These are phyloP conservation scores for Podosphaera fusca DNA, from an alignment of 2,329 filamentous ascomycete species.

Conservation along the genomic window DNA sequence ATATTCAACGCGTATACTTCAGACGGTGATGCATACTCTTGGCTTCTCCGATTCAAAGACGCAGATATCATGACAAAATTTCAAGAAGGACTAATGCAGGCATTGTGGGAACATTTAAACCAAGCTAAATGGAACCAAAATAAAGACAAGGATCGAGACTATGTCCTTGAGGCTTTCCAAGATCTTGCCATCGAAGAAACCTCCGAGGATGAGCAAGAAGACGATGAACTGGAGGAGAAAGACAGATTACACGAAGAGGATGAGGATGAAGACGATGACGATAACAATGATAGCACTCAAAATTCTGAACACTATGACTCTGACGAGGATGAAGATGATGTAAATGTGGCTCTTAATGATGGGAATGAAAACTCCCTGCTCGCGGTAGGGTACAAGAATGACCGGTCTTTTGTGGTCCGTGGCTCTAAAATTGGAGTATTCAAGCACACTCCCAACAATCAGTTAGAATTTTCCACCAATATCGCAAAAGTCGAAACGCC, in stretches of 20 bases:
- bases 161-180: conserved; percentile 85
- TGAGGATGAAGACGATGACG: conserved; percentile 48
- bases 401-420: conserved; percentile 88
- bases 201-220: conserved; percentile 24
- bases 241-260: conserved; percentile 31
- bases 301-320: conserved; percentile 52
- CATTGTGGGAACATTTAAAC: conserved; percentile 89
- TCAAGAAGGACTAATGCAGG: conserved; percentile 84
- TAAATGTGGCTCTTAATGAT: conserved; percentile 42
- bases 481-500: conserved; percentile 91
- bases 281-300: conserved; percentile 42
- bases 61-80: conserved; percentile 61
- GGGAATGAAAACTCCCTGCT: conserved; percentile 81
- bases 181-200: conserved; percentile 81
- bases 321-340: conserved; percentile 62
- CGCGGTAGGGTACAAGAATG: conserved; percentile 90
- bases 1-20: conserved; percentile 93
- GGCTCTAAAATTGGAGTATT: conserved; percentile 98
- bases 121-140: conserved; percentile 84
- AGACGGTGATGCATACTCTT: conserved; percentile 81
- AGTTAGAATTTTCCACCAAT: conserved; percentile 86
- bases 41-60: conserved; percentile 81
- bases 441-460: conserved; percentile 82
- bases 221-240: conserved; percentile 21
- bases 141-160: conserved; percentile 80